Conservation (phyloP, 495 filamentous ascomycete species). For the Elasticomyces elasticus region DNA sequence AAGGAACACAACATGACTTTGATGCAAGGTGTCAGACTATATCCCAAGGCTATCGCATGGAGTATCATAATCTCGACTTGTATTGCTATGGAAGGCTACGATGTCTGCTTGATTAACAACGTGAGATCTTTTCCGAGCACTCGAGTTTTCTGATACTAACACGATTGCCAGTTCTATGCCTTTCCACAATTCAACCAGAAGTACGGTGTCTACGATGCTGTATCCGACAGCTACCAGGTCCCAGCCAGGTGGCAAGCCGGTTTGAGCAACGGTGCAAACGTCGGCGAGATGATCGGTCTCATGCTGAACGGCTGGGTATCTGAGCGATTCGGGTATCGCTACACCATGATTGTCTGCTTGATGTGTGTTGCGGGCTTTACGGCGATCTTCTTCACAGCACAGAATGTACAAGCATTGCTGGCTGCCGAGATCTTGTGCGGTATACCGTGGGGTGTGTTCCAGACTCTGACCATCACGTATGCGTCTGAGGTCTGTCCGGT, state of each 20-base stretch:
- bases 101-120: slow-evolving; percentile 48
- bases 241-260: slow-evolving; percentile 68
- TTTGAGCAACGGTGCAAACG: slow-evolving; percentile 54
- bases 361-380: slow-evolving; percentile 57
- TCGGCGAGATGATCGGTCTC: slow-evolving; percentile 67
- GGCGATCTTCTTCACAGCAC: slow-evolving; percentile 67
- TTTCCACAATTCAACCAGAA: slow-evolving; percentile 49
- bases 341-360: slow-evolving; percentile 59
- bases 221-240: slow-evolving; percentile 47
- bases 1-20: slow-evolving; percentile 31
- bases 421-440: slow-evolving; percentile 68
- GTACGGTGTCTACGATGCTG: slow-evolving; percentile 48
- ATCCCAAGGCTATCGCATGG: slow-evolving; percentile 53
- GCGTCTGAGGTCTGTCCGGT: slow-evolving; percentile 59
- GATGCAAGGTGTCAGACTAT: slow-evolving; percentile 35
- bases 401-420: slow-evolving; percentile 56
- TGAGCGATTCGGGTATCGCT: slow-evolving; percentile 61
- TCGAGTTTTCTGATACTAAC: neutral
- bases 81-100: slow-evolving; percentile 59
- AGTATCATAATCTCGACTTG: slow-evolving; percentile 51
- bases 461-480: slow-evolving; percentile 65
- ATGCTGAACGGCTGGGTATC: slow-evolving; percentile 68
- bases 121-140: neutral
- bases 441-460: slow-evolving; percentile 63
- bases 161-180: slow-evolving; percentile 16